Evolutionary conservation across 2,329 filamentous ascomycete genomes (phyloP), one percentile per base, ranked within the genome.

Genomic region (Didymella exigua): DNA sequence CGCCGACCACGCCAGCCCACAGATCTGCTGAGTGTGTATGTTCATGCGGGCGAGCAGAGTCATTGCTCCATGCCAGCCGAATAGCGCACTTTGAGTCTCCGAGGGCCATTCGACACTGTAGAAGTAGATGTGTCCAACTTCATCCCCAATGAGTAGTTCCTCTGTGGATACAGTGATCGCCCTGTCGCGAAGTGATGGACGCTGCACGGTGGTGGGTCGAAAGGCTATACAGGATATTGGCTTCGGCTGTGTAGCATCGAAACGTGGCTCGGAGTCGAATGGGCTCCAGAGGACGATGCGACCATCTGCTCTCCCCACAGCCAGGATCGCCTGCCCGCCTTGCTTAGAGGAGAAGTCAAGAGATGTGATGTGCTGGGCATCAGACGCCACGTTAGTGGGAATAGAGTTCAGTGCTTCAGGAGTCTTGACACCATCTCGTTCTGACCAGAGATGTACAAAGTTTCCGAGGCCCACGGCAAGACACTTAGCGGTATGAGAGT

Each of bases 391-490:
- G 56, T 73, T 67, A 65, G 75, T 55, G 63, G 74, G 70, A 78
- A 86, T 84, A 63, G 78, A 70, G 76, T 83, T 74, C 48, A 83
- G 73, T 33, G 78, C 78, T 43, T 83, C 82, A 14, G 83, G 81
- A 50, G 82, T 82, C 31, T 83, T 81, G 18, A 91, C 89, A 3
- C 89, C 89, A 26, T 80, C 78, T 29, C 79, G 75, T 71, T 98
- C 93, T 0, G 91, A 93, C 95, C 93, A 99, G 5, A 90, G 84
- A 72, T 96, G 97, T 4, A 99, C 84, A 30, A 87, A 81, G 49
- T 88, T 86, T 0, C 88, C 88, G 13, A 98, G 81, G 0, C 91
- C 93, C 16, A 98, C 90, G 16, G 91, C 93, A 14, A 99, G 82
- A 13, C 88, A 90, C 48, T 89, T 84, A 45, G 86, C 84, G 7